A percentile compares a stretch with the other conserved stretches of the same genome.
Evolutionary conservation across 768 basidiomycete genomes (phyloP).

Genomic region (Xerocomellus amylosporus): DNA sequence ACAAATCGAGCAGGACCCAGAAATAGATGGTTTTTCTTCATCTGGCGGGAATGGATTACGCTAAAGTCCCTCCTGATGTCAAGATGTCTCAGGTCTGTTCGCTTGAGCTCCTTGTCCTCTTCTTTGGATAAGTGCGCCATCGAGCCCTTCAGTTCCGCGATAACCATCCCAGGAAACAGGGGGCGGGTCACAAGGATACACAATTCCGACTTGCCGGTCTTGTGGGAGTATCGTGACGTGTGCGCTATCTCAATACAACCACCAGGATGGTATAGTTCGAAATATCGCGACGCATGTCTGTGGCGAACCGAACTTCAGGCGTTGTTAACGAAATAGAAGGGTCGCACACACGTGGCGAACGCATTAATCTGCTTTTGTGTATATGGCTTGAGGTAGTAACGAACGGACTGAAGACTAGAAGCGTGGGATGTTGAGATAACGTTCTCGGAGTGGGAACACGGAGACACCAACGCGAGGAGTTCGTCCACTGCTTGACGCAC

Average conservation of each 20-base stretch:
- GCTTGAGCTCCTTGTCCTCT: slow-evolving; percentile 83
- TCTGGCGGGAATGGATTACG: slow-evolving; percentile 87
- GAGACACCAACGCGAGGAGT: slow-evolving; percentile 62
- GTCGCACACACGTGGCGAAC: slow-evolving; percentile 78
- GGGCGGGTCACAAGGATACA: slow-evolving; percentile 82
- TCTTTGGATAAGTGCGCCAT: slow-evolving; percentile 86
- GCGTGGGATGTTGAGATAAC: slow-evolving; percentile 13
- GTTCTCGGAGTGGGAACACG: slow-evolving; percentile 17
- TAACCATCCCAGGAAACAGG: slow-evolving; percentile 64
- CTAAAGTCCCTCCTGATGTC: slow-evolving; percentile 86
- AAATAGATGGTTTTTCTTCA: slow-evolving; percentile 91
- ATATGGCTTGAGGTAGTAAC: slow-evolving; percentile 72
- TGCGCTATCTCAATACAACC: slow-evolving; percentile 87
- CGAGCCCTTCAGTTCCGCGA: slow-evolving; percentile 86
- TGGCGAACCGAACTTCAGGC: slow-evolving; percentile 25
- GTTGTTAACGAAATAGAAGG: slow-evolving; percentile 26
- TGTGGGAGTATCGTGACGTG: slow-evolving; percentile 83
- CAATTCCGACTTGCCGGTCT: slow-evolving; percentile 84
- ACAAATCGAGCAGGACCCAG: slow-evolving; percentile 90
- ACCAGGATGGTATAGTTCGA: slow-evolving; percentile 80
- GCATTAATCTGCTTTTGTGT: slow-evolving; percentile 86
- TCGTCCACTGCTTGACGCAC: slow-evolving; percentile 75
- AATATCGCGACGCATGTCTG: slow-evolving; percentile 86
- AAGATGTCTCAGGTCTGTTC: slow-evolving; percentile 64
- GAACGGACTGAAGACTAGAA: slow-evolving; percentile 66